Base-by-base conservation (phyloP, 192 early-diverging fungal genomes). In the Haplosporangium gracile region DNA sequence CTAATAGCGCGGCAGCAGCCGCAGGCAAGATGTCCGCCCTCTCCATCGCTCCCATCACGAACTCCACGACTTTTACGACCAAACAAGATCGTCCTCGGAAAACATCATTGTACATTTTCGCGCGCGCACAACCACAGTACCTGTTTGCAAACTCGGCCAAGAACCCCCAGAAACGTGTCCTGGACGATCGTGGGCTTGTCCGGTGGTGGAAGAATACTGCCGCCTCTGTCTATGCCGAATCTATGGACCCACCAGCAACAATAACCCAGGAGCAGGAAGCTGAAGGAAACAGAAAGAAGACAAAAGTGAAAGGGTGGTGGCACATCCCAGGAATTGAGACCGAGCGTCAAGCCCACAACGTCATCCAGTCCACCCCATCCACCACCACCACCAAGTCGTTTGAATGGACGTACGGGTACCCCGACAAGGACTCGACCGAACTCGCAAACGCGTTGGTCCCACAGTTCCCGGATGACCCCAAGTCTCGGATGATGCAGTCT, bases 111-210 rank as follows among this genome's bases (percentile, higher is more conserved):
- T 88, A 94, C 77, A 73, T 96, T 38, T 98, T 97, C 91, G 97
- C 96, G 11, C 92, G 97, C 6, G 88, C 96, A 9, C 97, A 98
- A 84, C 96, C 96, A 20, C 93, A 95, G 76, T 98, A 98, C 72
- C 87, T 98, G 15, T 98, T 98, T 92, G 90, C 92, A 39, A 79
- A 91, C 38, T 97, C 96, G 15, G 85, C 89, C 53, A 73, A 92
- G 45, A 97, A 96, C 80, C 57, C 85, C 15, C 70, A 63, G 5
- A 98, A 98, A 53, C 90, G 81, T n/a, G 77, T 90, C 40, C 89
- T 96, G 36, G 82, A 89, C 49, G 96, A 97, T 76, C 72, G 90
- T 13, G 87, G 81, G 5, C 90, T 98, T 29, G 86, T 97, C 39
- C 88, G 88, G 57, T 98, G 96, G 96, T 98, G 97, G 97, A 90